Evolutionary conservation across 768 basidiomycete species (phyloP).

Genomic region (Pseudohyphozyma bogoriensis): DNA sequence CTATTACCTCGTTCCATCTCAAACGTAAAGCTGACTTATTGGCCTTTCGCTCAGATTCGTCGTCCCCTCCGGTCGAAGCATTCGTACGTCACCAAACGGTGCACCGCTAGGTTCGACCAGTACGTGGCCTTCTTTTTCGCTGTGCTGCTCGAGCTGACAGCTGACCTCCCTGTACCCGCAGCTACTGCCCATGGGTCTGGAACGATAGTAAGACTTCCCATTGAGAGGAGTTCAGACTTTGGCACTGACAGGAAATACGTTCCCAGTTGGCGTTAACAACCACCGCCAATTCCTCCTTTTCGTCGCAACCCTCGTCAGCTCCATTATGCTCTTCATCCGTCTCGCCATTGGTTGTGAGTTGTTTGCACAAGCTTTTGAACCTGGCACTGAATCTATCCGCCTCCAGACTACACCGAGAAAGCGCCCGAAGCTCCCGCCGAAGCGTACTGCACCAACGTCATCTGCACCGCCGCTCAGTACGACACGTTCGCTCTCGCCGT

Average conservation of each 20-base stretch:
- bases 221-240: not conserved
- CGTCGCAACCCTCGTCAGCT: constrained; percentile 69
- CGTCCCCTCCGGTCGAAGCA: constrained; percentile 92
- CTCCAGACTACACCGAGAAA: constrained; percentile 9
- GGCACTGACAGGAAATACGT: no score
- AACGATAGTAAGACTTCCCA: constrained; percentile 63
- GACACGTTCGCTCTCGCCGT: constrained; percentile 81
- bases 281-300: constrained; percentile 96
- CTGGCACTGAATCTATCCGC: not conserved
- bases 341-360: constrained; percentile 69
- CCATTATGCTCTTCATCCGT: constrained; percentile 70
- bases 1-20: not conserved
- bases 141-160: constrained; percentile 4
- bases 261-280: constrained; percentile 77
- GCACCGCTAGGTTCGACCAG: constrained; percentile 87
- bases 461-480: constrained; percentile 59
- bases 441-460: constrained; percentile 39
- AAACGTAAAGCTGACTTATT: not conserved
- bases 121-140: constrained; percentile 44
- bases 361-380: not conserved
- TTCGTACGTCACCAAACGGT: constrained; percentile 81
- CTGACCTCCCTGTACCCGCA: constrained; percentile 34
- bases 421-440: constrained; percentile 3
- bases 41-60: constrained; percentile 47
- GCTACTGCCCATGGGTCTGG: constrained; percentile 99